Evolutionary conservation across 2,329 filamentous ascomycete species (phyloP).

Genomic region (Aspergillus sp.): DNA sequence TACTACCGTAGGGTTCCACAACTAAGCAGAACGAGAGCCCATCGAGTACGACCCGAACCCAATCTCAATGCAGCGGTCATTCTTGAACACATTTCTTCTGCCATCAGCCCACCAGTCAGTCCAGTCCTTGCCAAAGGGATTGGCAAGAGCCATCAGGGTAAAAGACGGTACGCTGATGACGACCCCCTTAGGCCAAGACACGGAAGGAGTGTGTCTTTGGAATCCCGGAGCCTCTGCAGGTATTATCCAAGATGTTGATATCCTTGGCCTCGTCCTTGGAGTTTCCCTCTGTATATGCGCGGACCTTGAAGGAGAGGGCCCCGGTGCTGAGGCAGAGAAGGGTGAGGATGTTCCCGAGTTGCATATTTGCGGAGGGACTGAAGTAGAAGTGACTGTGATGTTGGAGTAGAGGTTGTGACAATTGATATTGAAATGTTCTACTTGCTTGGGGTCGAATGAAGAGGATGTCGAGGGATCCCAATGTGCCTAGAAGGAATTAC

Average conservation of each 20-base stretch:
- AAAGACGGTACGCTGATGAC: neutral
- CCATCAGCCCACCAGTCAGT: neutral
- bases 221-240: neutral
- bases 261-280: neutral
- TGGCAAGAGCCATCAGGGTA: neutral
- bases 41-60: neutral
- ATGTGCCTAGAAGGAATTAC: too few relatives aligned
- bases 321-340: neutral
- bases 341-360: neutral
- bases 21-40: neutral
- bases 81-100: neutral
- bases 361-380: neutral
- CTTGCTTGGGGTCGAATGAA: too few relatives aligned
- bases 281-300: neutral
- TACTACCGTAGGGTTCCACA: neutral
- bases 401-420: too few relatives aligned
- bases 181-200: neutral
- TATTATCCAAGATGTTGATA: neutral
- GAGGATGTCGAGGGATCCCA: too few relatives aligned
- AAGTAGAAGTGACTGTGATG: neutral
- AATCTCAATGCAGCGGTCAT: neutral
- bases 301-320: neutral
- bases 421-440: too few relatives aligned
- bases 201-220: neutral
- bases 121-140: too few relatives aligned